Evolutionary conservation across 2,329 filamentous ascomycete species (phyloP).

Genomic region (Thermothelomyces thermophilus): DNA sequence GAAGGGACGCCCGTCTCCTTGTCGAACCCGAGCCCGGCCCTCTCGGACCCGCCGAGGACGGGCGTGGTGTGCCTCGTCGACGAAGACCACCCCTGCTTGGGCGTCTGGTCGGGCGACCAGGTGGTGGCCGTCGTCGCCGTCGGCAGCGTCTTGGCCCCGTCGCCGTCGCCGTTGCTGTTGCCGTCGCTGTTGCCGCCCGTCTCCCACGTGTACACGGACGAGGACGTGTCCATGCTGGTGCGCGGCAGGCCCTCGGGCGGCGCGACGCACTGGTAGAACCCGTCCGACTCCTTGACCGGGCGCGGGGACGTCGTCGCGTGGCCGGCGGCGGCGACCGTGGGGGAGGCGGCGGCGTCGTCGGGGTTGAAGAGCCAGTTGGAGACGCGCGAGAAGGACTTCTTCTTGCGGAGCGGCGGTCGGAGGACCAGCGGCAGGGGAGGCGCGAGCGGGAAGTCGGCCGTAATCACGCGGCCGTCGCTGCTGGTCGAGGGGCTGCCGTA

Average conservation of each 20-base stretch:
- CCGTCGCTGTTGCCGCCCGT: slow-evolving; percentile 28
- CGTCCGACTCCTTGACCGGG: slow-evolving; percentile 45
- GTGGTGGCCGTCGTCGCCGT: slow-evolving; percentile 46
- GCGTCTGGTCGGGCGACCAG: slow-evolving; percentile 36
- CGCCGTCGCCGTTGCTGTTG: slow-evolving; percentile 25
- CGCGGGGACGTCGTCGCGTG: slow-evolving; percentile 44
- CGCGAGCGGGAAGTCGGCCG: slow-evolving; percentile 39
- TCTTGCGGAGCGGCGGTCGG: slow-evolving; percentile 56
- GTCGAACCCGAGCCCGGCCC: slow-evolving; percentile 7
- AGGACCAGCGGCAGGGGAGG: slow-evolving; percentile 54
- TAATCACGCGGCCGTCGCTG: slow-evolving; percentile 22
- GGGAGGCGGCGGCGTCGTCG: too few relatives aligned
- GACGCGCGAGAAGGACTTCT: slow-evolving; percentile 59
- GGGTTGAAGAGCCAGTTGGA: slow-evolving; percentile 52
- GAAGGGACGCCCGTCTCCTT: slow-evolving; percentile 7
- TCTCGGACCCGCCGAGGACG: slow-evolving; percentile 11
- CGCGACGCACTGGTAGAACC: slow-evolving; percentile 53
- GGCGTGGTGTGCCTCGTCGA: slow-evolving; percentile 30
- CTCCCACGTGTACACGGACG: slow-evolving; percentile 42
- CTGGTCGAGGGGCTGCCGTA: slow-evolving; percentile 20
- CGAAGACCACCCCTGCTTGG: slow-evolving; percentile 36
- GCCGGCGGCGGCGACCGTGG: too few relatives aligned
- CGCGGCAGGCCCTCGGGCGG: slow-evolving; percentile 30
- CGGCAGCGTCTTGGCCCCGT: slow-evolving; percentile 38
- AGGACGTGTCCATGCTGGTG: slow-evolving; percentile 38